Percentiles rank a stretch among this genome's conserved stretches.
These are phyloP conservation scores for Phytophthora citrophthora DNA, from an alignment of 352 stramenopile genomes.

Conservation along the genomic window DNA sequence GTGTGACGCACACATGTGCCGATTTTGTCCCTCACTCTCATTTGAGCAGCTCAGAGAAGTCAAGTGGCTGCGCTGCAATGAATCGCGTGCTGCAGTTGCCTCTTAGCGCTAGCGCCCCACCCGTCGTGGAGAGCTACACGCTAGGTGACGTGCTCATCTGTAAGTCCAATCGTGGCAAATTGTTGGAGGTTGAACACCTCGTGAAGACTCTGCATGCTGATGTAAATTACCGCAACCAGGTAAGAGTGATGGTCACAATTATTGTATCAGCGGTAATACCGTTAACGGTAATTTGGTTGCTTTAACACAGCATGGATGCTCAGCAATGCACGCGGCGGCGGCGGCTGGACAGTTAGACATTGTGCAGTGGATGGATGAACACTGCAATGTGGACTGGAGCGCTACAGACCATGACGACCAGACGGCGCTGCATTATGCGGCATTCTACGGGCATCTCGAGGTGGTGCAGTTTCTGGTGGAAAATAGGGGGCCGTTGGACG, in stretches of 20 bases:
- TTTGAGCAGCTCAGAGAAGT: conserved; percentile 23
- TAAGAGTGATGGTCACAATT: conserved; percentile 17
- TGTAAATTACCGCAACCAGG: conserved; percentile 90
- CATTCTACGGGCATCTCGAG: conserved; percentile 88
- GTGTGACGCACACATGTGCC: conserved; percentile 27
- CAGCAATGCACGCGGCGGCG: conserved; percentile 76
- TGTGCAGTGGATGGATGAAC: conserved; percentile 78
- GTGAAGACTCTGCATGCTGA: conserved; percentile 78
- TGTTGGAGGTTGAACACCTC: conserved; percentile 79
- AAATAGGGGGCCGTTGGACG: conserved; percentile 79
- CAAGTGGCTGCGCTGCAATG: conserved; percentile 25
- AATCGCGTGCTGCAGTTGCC: conserved; percentile 73
- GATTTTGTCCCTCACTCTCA: conserved; percentile 19
- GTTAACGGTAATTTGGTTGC: conserved; percentile 12
- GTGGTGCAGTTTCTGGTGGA: conserved; percentile 87
- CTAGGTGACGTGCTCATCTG: conserved; percentile 88
- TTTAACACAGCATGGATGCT: conserved; percentile 73
- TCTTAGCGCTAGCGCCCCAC: conserved; percentile 49
- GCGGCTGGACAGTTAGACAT: conserved; percentile 83
- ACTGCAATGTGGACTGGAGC: conserved; percentile 61
- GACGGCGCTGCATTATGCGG: conserved; percentile 85
- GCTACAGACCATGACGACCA: conserved; percentile 84
- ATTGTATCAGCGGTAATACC: not conserved
- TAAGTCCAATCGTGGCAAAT: conserved; percentile 86
- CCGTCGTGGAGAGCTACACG: conserved; percentile 77